phyloP scores from a whole-genome alignment of 441 rosid genomes.

The Breynia disticha region DNA sequence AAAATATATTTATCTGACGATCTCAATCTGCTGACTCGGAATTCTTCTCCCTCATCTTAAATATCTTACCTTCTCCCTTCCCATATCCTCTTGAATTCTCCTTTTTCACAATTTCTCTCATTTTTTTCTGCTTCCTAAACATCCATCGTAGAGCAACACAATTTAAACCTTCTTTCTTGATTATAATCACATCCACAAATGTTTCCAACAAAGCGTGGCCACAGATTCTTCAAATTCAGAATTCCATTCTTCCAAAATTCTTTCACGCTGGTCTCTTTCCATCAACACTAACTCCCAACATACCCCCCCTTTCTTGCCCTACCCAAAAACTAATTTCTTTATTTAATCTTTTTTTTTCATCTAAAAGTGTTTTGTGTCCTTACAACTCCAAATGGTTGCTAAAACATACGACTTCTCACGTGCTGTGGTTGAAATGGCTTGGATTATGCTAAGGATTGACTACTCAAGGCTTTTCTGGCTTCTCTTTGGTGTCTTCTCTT shows the following conservation, averaged over 20 bases:
- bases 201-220: slow-evolving; percentile 38
- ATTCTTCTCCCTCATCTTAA: too few relatives aligned
- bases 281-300: neutral
- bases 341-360: neutral
- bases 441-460: slow-evolving; percentile 62
- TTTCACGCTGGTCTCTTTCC: too few relatives aligned
- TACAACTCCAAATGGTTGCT: slow-evolving; percentile 64
- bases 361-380: neutral
- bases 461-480: slow-evolving; percentile 73
- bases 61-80: too few relatives aligned
- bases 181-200: slow-evolving; percentile 33
- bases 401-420: slow-evolving; percentile 37
- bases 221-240: slow-evolving; percentile 74
- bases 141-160: too few relatives aligned
- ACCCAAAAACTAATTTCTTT: too few relatives aligned
- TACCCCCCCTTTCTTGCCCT: neutral
- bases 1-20: too few relatives aligned
- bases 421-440: slow-evolving; percentile 54
- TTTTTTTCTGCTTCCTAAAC: too few relatives aligned
- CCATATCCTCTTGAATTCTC: too few relatives aligned
- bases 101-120: too few relatives aligned
- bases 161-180: neutral
- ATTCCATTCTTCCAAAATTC: slow-evolving; percentile 11
- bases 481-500: slow-evolving; percentile 64
- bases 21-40: too few relatives aligned